A percentile compares a stretch with the other conserved stretches of the same genome.
These are phyloP conservation scores for Silene coronaria DNA, from an alignment of 179 eudicot genomes.

Conservation along the genomic window DNA sequence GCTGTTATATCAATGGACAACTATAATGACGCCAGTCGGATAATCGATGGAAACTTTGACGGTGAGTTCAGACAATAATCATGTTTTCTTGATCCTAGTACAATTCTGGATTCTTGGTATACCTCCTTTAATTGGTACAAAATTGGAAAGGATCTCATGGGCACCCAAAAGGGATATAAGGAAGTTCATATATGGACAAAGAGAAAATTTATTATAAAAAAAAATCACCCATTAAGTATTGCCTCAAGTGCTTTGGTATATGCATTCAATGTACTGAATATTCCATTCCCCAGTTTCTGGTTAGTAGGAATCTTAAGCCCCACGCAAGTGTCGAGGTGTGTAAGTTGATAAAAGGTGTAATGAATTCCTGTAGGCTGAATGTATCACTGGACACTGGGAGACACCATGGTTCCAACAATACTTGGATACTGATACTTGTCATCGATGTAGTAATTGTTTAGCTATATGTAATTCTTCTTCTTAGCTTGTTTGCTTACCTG, in stretches of 20 bases:
- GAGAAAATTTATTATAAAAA: background rate
- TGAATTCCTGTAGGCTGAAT: background rate
- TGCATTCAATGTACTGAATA: background rate
- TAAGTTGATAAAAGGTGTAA: background rate
- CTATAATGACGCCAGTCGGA: slow-evolving; percentile 82
- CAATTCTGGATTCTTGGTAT: background rate
- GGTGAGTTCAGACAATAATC: slow-evolving; percentile 38
- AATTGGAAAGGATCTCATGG: background rate
- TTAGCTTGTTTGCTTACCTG: background rate
- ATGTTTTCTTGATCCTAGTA: background rate
- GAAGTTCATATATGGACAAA: background rate
- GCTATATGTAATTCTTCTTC: background rate
- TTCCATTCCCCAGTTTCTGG: background rate
- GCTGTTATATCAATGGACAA: slow-evolving; percentile 91
- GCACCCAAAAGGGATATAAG: background rate
- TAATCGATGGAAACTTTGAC: slow-evolving; percentile 92
- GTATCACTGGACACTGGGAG: background rate
- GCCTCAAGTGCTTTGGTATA: background rate
- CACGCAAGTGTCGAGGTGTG: background rate
- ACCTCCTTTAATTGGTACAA: background rate
- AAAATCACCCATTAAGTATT: background rate
- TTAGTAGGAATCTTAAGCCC: background rate
- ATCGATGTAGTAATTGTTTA: background rate
- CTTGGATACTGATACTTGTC: background rate
- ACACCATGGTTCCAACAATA: background rate